Conservation (phyloP, 768 basidiomycete genomes). For the Lentinula raphanica region DNA sequence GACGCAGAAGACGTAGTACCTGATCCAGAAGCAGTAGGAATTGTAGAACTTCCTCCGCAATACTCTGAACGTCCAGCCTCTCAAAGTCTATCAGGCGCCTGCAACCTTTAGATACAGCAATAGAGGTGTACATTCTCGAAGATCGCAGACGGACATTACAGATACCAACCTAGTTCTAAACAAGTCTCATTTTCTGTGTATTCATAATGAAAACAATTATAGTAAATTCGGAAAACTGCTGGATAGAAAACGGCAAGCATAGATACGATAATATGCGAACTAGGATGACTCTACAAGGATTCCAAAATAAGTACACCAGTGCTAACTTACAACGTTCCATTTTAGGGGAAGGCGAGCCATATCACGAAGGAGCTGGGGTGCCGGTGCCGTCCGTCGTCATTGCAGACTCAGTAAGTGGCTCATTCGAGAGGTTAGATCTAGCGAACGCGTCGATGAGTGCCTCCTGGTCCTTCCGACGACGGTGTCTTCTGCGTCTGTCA, state of each 20-base stretch:
- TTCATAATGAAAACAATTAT: no score
- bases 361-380: not conserved
- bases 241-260: not conserved
- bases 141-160: no score
- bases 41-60: conserved; percentile 73
- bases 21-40: conserved; percentile 37
- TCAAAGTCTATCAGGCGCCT: no score
- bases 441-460: conserved; percentile 78
- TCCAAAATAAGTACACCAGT: not conserved
- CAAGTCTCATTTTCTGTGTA: no score
- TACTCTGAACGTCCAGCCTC: conserved; percentile 29
- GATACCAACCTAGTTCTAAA: no score
- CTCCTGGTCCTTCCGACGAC: conserved; percentile 79
- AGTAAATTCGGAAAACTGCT: no score
- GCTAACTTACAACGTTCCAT: not conserved
- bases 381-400: no score
- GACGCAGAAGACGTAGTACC: conserved; percentile 57
- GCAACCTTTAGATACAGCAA: not conserved
- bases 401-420: conserved; percentile 4
- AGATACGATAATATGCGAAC: not conserved
- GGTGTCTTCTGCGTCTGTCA: conserved; percentile 75
- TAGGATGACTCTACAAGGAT: not conserved
- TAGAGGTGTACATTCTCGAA: no score
- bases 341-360: not conserved
- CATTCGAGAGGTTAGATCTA: conserved; percentile 39